Conservation (phyloP, 2,329 filamentous ascomycete genomes). For the Bipolaris gigantea region DNA sequence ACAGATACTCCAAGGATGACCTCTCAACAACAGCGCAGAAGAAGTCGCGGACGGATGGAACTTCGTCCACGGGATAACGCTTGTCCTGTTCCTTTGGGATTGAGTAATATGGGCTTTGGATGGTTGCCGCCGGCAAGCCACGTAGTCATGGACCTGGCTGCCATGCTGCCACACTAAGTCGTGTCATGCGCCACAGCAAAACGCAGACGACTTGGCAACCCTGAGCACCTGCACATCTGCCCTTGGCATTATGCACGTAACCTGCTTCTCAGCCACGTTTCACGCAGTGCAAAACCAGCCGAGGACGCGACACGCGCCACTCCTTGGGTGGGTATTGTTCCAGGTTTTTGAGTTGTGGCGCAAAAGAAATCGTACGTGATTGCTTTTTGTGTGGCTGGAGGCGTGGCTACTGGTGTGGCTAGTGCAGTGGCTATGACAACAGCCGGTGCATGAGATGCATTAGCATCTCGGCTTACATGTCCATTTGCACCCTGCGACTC, state of each 20-base stretch:
- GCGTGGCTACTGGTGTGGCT: constrained; percentile 16
- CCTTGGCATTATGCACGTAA: constrained; percentile 8
- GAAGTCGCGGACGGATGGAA: background rate
- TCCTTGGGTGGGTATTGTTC: background rate
- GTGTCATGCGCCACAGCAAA: constrained; percentile 17
- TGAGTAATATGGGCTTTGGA: background rate
- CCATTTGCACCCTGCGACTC: background rate
- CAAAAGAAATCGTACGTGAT: background rate
- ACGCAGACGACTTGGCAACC: background rate
- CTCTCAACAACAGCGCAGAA: background rate
- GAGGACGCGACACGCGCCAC: constrained; percentile 5
- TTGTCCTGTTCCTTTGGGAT: background rate
- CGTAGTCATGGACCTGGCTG: constrained; percentile 1
- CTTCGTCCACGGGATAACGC: background rate
- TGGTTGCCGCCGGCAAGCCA: background rate
- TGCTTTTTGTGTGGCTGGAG: background rate
- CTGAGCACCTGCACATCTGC: background rate
- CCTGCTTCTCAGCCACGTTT: constrained; percentile 3
- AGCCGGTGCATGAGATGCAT: background rate
- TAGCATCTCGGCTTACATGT: background rate
- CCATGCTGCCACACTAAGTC: background rate
- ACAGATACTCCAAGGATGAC: background rate
- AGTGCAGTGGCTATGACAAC: background rate
- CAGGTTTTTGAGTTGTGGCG: background rate
- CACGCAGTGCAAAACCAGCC: background rate